Evolutionary conservation across 2,329 filamentous ascomycete genomes (phyloP), one percentile per base, ranked within the genome.

Genomic region (Erysiphe pulchra): DNA sequence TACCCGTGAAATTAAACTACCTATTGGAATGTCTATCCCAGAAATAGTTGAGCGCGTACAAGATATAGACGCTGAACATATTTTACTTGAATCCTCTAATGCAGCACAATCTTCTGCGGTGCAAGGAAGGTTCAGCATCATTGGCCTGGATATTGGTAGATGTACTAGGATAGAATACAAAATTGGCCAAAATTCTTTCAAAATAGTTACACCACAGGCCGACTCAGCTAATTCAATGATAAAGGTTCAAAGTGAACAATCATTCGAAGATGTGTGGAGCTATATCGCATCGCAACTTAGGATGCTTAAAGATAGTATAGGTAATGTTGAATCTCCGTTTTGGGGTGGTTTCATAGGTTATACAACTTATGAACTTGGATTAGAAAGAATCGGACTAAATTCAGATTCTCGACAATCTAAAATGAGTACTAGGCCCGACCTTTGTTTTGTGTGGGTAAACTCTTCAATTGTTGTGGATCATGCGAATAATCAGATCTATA

Each of bases 321-420:
- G 61, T 1, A 55, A 58, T 49, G 36, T 44, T 4, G 50, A 60
- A 1, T 55, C 63, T n/a, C 70, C 76, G 0, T 82, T 82, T 53
- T 80, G 75, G 73, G 77, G 76, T 47, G 77, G 77, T 0, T 67
- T 81, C 38, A 65, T 81, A 52, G 77, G 77, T 0, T 80, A 72
- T 51, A 68, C 75, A 16, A 77, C 75, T 0, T 81, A 82, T 48
- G 77, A 82, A 58, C 65, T 75, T 50, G 75, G 76, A 0, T 60
- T 80, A 2, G 65, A 69, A 52, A 67, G 62, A 4, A 70, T 69
- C 45, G 55, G 60, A 46, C 61, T 72, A 14, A 47, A 55, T 4
- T 53, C 61, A 28, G 50, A 54, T 50, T 48, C 47, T 18, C 36
- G 14, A 18, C 43, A 18, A 16, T 20, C 18, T 4, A 45, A 49